phyloP scores from a whole-genome alignment of 202 grass and related monocot genomes.

The Schoenoplectus tabernaemontani region DNA sequence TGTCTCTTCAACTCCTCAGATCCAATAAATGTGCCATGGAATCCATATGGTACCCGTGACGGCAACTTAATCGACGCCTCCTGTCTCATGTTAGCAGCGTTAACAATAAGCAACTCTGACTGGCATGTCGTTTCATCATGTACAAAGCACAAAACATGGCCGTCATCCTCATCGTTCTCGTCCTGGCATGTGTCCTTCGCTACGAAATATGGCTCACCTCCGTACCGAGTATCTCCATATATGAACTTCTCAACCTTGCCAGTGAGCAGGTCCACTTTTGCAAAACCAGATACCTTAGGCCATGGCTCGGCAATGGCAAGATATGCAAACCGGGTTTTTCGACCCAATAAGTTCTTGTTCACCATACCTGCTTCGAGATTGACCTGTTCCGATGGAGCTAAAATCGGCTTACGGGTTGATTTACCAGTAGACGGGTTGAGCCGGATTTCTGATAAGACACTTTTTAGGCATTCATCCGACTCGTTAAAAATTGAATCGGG shows the following conservation, averaged over 20 bases:
- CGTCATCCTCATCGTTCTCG: constrained; percentile 43
- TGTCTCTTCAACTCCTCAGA: constrained; percentile 45
- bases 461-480: constrained; percentile 41
- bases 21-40: constrained; percentile 71
- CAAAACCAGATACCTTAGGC: constrained; percentile 86
- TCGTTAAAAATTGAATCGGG: constrained; percentile 95
- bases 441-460: constrained; percentile 77
- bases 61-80: constrained; percentile 63
- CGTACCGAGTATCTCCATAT: constrained; percentile 48
- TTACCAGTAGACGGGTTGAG: constrained; percentile 45
- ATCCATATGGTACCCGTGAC: constrained; percentile 66
- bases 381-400: constrained; percentile 38
- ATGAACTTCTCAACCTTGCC: constrained; percentile 53
- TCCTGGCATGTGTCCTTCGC: constrained; percentile 17
- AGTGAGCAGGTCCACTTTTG: constrained; percentile 68
- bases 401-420: constrained; percentile 40
- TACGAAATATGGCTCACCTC: constrained; percentile 84
- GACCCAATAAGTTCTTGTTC: constrained; percentile 49
- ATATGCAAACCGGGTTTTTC: constrained; percentile 66
- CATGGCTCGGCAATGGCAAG: constrained; percentile 92
- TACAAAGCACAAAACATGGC: constrained; percentile 58
- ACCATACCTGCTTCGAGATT: constrained; percentile 99
- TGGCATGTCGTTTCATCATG: constrained; percentile 40
- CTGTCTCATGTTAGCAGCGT: constrained; percentile 34
- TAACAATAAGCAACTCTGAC: constrained; percentile 57